These are phyloP conservation scores for Teratosphaeria epicoccoides DNA, from an alignment of 2,329 filamentous ascomycete species.

Conservation along the genomic window DNA sequence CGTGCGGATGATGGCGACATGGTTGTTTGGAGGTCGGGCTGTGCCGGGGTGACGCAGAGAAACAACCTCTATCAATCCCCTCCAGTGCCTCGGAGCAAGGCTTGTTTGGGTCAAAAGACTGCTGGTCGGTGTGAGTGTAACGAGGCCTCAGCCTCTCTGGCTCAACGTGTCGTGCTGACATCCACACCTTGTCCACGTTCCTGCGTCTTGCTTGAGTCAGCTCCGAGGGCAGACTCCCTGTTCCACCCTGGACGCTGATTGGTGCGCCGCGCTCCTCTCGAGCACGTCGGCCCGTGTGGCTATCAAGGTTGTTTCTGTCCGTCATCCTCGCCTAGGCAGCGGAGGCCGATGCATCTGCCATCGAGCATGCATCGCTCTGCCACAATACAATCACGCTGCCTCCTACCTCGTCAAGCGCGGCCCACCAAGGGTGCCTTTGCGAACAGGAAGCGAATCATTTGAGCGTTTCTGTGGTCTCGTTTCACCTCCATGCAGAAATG, in stretches of 20 bases:
- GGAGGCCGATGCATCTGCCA: background rate
- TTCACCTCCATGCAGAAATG: no score
- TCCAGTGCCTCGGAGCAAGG: conserved; percentile 3
- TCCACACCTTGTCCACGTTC: conserved; percentile 4
- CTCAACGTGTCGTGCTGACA: conserved; percentile 9
- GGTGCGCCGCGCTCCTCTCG: background rate
- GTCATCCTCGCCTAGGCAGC: conserved; percentile 2
- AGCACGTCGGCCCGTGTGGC: background rate
- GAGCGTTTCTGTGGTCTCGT: no score
- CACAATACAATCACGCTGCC: no score
- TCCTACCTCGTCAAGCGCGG: conserved; percentile 2
- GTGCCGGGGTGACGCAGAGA: background rate
- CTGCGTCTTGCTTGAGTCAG: conserved; percentile 1
- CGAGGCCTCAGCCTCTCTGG: conserved; percentile 2
- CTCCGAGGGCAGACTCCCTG: background rate
- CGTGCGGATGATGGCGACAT: background rate
- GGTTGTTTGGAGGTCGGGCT: background rate
- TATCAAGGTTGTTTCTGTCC: conserved; percentile 2
- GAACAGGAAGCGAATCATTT: background rate
- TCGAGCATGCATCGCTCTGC: background rate
- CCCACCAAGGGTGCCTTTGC: background rate
- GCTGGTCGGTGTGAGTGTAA: conserved; percentile 4
- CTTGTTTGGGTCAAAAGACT: conserved; percentile 1
- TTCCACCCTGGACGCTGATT: background rate
- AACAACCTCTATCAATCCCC: background rate